Base-by-base conservation (phyloP, 2,329 filamentous ascomycete species). In the Cordyceps tenuipes region DNA sequence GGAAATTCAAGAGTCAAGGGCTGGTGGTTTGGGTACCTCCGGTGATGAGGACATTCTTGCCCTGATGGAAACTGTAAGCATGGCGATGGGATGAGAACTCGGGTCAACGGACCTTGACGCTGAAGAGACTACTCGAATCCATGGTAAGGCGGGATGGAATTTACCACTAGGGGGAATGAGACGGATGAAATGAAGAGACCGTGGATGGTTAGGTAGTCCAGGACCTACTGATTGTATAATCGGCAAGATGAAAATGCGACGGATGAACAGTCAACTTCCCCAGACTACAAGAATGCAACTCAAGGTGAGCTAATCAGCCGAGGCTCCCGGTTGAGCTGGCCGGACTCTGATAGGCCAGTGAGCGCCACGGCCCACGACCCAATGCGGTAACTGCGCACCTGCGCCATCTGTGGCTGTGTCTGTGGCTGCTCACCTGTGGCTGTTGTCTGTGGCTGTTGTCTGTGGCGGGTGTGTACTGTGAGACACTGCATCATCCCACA, bases 41-140 rank as follows among this genome's bases (percentile, higher is more conserved):
- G 5, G 82, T 84, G 57, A 84, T 76, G 61, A 84, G 77, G 65
- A 83, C 79, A 57, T 82, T 79, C 74, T 84, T 85, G 70, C 75
- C 80, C 77, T 81, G 63, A 10, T 36, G 52, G n/a, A 56, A 59
- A 13, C 43, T 3, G 50, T 54, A 31, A 52, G 55, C 36, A 57
- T 48, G 29, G 26, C 12, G 7, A 26, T 15, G 23, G 23, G 23
- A 23, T 21, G 0, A 36, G 44, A 17, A 29, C n/a, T 62, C 5
- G 21, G 48, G 44, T 36, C 10, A 47, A 64, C 72, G 65, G 67
- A 84, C 83, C 77, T 85, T 82, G 65, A 86, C 82, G 64, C 80
- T 74, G 68, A 86, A 86, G 43, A 86, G 74, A 62, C 64, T 78
- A 10, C 9, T 9, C 15, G 54, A 41, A 41, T 57, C 54, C 54